Evolutionary conservation across 176 grass and related monocot species (phyloP), one percentile per base, ranked within the genome.

Genomic region (Eragrostis curvula): DNA sequence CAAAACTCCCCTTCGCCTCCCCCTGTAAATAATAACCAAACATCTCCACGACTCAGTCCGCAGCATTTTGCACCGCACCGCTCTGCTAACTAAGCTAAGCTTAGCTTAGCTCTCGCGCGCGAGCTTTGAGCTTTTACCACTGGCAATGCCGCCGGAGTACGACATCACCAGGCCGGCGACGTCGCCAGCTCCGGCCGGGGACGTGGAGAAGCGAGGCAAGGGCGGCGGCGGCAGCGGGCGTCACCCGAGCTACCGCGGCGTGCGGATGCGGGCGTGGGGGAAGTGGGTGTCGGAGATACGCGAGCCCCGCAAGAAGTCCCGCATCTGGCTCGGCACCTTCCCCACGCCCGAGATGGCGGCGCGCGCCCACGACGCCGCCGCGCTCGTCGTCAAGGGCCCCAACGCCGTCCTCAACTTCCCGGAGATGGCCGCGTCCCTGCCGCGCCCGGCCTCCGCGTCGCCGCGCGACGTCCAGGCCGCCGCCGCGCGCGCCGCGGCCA

Each of bases 241-340:
- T 44, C 80, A 87, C 47, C 79, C 85, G 20, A 66, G 70, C 14
- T 97, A 94, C 87, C 91, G 87, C 23, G 94, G 94, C 58, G 94
- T 97, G 47, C 85, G 91, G 77, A 92, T 94, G 94, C 87, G 94
- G 12, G 81, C 84, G 10, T 97, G 91, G 94, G 94, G 94, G 7
- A 97, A 97, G 89, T 97, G 91, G 94, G 94, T 97, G 81, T 94
- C 94, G 12, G 94, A 97, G 89, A 97, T 97, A 68, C 85, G 94
- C 16, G 94, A 91, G 91, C 94, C 94, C 18, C 89, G 89, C 28
- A 97, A 97, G 77, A 97, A 97, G 79, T 97, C 94, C 6, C 94
- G 94, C 56, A 97, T 97, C 84, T 97, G 94, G 94, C 91, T 97
- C 8, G 94, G 94, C 45, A 97, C 94, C 6, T 97, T 97, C 84